Percentiles rank a stretch among this genome's conserved stretches.
These are phyloP conservation scores for Asterochloris erici DNA, from an alignment of 139 green algal genomes.

Conservation along the genomic window DNA sequence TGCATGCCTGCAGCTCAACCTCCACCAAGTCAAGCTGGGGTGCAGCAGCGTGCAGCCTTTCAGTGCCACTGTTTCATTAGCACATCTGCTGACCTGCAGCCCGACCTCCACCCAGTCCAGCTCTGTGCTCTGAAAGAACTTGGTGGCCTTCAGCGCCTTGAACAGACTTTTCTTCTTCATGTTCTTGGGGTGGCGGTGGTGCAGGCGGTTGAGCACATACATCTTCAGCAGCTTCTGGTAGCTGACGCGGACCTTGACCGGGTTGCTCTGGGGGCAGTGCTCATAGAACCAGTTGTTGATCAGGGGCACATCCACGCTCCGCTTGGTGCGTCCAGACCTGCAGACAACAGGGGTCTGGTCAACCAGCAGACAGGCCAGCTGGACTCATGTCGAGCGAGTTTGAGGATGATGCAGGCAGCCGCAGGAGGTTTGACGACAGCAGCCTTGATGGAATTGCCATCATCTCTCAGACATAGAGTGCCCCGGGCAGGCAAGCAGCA, in stretches of 20 bases:
- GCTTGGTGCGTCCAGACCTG: conserved; percentile 72
- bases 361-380: no score
- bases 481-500: no score
- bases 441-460: no score
- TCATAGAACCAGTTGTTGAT: conserved; percentile 82
- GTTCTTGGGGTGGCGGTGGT: conserved; percentile 85
- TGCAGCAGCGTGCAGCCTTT: no score
- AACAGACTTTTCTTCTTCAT: conserved; percentile 96
- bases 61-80: no score
- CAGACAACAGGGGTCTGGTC: no score
- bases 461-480: no score
- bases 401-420: no score
- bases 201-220: conserved; percentile 96
- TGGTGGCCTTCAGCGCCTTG: conserved; percentile 87
- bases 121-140: conserved; percentile 99
- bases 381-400: no score
- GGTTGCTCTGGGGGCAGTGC: conserved; percentile 87
- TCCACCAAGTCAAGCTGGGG: no score
- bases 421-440: no score
- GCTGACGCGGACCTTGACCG: conserved; percentile 94
- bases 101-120: conserved; percentile 99
- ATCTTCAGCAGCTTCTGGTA: conserved; percentile 99
- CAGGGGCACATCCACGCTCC: conserved; percentile 94
- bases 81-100: conserved; percentile 61
- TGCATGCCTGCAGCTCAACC: no score